Evolutionary conservation across 176 grass and related monocot genomes (phyloP).

Genomic region (Eragrostis curvula): DNA sequence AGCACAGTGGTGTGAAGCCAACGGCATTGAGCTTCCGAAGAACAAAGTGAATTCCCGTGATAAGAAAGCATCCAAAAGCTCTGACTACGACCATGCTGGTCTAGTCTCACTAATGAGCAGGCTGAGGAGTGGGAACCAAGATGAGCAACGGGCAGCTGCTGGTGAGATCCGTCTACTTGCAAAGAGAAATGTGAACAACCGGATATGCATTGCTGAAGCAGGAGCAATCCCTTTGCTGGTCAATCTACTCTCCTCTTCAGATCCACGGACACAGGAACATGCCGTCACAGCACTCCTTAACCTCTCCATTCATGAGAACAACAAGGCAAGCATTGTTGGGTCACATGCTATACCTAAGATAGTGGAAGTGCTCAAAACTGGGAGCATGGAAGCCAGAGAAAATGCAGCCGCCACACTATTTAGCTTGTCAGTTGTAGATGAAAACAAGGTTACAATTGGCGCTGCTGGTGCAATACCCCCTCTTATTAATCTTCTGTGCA

Average conservation of each 20-base stretch:
- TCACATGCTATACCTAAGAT: conserved; percentile 85
- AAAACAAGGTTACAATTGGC: conserved; percentile 86
- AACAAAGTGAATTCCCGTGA: conserved; percentile 55
- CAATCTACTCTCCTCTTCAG: conserved; percentile 75
- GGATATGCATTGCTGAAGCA: conserved; percentile 86
- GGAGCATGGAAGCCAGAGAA: conserved; percentile 96
- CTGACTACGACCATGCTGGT: conserved; percentile 67
- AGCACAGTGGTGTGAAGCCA: conserved; percentile 93
- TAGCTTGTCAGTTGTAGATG: conserved; percentile 86
- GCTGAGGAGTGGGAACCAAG: conserved; percentile 61
- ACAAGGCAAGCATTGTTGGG: conserved; percentile 81
- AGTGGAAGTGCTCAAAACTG: conserved; percentile 80
- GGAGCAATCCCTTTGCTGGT: conserved; percentile 86
- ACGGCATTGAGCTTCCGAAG: conserved; percentile 85
- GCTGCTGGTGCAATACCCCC: conserved; percentile 82
- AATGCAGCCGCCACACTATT: conserved; percentile 94
- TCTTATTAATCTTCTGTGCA: conserved; percentile 75
- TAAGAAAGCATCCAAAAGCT: conserved; percentile 57
- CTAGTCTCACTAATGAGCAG: conserved; percentile 72
- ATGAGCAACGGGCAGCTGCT: conserved; percentile 84
- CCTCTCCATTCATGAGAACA: conserved; percentile 91
- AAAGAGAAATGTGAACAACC: conserved; percentile 91
- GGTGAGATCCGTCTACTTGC: conserved; percentile 94
- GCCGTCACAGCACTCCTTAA: conserved; percentile 94
- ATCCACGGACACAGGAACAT: conserved; percentile 90